A percentile compares a stretch with the other conserved stretches of the same genome.
Conservation (phyloP, 148 eudicot genomes). For the Beta vulgaris region DNA sequence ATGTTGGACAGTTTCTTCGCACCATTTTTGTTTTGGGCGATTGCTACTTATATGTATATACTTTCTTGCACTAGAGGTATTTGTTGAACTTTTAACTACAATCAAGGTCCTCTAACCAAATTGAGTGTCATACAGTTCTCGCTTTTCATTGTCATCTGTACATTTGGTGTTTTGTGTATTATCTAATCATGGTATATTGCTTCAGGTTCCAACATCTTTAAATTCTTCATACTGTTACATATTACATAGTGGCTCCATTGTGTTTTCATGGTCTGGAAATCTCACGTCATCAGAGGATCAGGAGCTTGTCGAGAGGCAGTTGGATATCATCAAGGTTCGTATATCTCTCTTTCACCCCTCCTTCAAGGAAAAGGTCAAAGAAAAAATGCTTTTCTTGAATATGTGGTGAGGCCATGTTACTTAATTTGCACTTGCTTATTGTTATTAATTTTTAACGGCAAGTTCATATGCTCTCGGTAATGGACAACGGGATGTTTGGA, state of each 20-base stretch:
- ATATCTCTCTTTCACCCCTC: background rate
- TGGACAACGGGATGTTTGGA: slow-evolving; percentile 4
- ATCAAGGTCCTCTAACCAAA: background rate
- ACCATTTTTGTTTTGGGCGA: background rate
- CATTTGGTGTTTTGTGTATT: slow-evolving; percentile 8
- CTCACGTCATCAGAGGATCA: slow-evolving; percentile 67
- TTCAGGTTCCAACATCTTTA: slow-evolving; percentile 82
- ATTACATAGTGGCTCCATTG: slow-evolving; percentile 67
- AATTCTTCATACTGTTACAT: slow-evolving; percentile 87
- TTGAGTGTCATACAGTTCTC: background rate
- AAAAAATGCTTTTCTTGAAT: background rate
- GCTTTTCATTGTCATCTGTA: background rate
- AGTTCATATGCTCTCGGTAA: background rate
- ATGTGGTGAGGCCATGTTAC: background rate
- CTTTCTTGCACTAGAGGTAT: background rate
- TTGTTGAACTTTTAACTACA: background rate
- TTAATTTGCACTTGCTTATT: background rate
- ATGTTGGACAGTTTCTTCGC: background rate
- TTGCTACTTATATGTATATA: background rate
- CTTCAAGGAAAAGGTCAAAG: background rate
- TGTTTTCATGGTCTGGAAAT: slow-evolving; percentile 80
- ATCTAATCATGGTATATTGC: slow-evolving; percentile 8
- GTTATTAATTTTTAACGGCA: background rate
- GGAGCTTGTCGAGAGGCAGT: slow-evolving; percentile 86
- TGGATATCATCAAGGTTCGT: slow-evolving; percentile 80